Evolutionary conservation across 2,329 filamentous ascomycete species (phyloP).

Genomic region (Sporothrix euskadiensis): DNA sequence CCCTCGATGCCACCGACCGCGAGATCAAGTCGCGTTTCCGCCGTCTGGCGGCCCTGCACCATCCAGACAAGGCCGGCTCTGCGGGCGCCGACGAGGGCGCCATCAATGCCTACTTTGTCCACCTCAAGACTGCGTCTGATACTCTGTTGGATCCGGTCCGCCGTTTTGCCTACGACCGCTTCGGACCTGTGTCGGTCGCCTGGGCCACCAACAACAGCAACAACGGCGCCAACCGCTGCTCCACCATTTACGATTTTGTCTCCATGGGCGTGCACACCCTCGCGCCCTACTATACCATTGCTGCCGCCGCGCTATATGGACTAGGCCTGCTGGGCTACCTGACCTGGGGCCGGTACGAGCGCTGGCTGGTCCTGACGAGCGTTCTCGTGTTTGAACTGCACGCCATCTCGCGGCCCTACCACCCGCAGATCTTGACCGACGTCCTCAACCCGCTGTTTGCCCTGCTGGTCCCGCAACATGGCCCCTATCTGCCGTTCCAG

Average conservation of each 20-base stretch:
- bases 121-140: constrained; percentile 80
- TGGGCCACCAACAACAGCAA: constrained; percentile 51
- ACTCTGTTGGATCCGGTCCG: constrained; percentile 73
- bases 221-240: constrained; percentile 47
- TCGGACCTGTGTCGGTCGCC: constrained; percentile 69
- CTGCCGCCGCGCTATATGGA: constrained; percentile 59
- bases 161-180: constrained; percentile 86
- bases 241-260: constrained; percentile 72
- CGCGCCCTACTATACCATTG: constrained; percentile 61
- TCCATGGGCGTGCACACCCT: constrained; percentile 60
- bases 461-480: constrained; percentile 45
- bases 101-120: constrained; percentile 65
- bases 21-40: constrained; percentile 84
- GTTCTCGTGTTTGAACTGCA: constrained; percentile 60
- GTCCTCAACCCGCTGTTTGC: constrained; percentile 41
- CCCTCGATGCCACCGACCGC: constrained; percentile 67
- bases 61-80: constrained; percentile 75
- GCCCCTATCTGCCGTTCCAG: constrained; percentile 81
- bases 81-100: constrained; percentile 39
- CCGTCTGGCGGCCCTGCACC: constrained; percentile 67
- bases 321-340: constrained; percentile 67
- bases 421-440: constrained; percentile 46
- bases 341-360: constrained; percentile 65
- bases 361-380: constrained; percentile 58
- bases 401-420: constrained; percentile 55